Evolutionary conservation across 2,329 filamentous ascomycete genomes (phyloP).

Genomic region (Monilinia fructicola): DNA sequence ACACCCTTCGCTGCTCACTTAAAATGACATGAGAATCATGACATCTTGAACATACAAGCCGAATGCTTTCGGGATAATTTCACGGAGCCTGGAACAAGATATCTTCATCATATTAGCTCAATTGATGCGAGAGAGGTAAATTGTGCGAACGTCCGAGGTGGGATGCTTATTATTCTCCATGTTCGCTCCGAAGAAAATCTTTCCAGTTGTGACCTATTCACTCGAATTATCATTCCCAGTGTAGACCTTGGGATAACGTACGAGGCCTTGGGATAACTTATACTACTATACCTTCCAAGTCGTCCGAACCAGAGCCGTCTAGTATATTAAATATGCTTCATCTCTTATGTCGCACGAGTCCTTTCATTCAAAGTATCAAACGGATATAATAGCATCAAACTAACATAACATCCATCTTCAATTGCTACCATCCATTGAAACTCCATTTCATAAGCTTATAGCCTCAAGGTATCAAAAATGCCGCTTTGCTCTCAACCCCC

Average conservation of each 20-base stretch:
- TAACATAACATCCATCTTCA: not conserved
- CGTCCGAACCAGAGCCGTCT: not conserved
- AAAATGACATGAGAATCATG: too few relatives aligned
- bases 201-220: too few relatives aligned
- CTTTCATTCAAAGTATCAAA: not conserved
- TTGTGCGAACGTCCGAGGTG: too few relatives aligned
- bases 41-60: too few relatives aligned
- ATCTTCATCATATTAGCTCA: too few relatives aligned
- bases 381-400: not conserved
- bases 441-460: not conserved
- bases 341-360: not conserved
- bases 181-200: too few relatives aligned
- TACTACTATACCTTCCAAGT: not conserved
- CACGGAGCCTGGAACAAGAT: too few relatives aligned
- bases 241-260: not conserved
- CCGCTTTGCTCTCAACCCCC: constrained; percentile 15
- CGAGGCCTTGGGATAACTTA: not conserved
- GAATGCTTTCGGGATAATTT: too few relatives aligned
- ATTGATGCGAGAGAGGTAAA: too few relatives aligned
- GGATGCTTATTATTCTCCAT: too few relatives aligned
- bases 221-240: too few relatives aligned
- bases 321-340: not conserved
- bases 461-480: constrained; percentile 26
- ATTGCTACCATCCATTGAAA: not conserved
- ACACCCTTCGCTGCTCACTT: too few relatives aligned